Base-by-base conservation (phyloP, 2,329 filamentous ascomycete genomes). In the Leptographium lundbergii region DNA sequence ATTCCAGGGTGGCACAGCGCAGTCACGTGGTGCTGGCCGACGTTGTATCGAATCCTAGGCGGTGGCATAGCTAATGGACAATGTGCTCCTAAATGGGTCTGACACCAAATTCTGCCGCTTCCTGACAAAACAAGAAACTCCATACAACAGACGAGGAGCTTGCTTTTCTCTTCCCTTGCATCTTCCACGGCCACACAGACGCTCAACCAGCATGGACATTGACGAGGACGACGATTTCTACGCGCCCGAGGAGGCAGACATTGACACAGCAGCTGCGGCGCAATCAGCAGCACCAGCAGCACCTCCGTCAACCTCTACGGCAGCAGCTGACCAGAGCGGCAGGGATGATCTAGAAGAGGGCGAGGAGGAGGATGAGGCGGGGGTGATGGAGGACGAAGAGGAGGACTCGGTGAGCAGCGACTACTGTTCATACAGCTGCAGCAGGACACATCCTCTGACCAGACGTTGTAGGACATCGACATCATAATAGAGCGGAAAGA, bases 181-280 rank as follows among this genome's bases (percentile, higher is more conserved):
- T 29, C 14, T 52, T 25, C 17, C 32, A 14, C 9, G 17, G 19
- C 52, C 4, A 32, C 47, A 48, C 34, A 9, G 11, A 29, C 42
- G 2, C 6, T n/a, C 36, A 14, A 24, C 5, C 67, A 75, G 63
- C 25, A 86, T 86, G 81, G 82, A 86, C 67, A 79, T 86, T 60
- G 83, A 86, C 69, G 82, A 86, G 63, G 82, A 85, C 56, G 83
- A 86, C 63, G 83, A 86, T 70, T 83, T 86, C 66, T 86, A 86
- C 67, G 79, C 78, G 60, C 78, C 80, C 1, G 82, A 85, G 61
- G 81, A 84, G 69, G 73, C 77, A 47, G 73, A 73, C 56, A 66
- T 68, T 24, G 66, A 69, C 29, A 62, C 69, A 3, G 68, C 76
- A 6, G 54, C 63, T 11, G 57, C 61, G 50, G 59, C 61, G 25